Conservation (phyloP, 2,329 filamentous ascomycete genomes). For the Colletotrichum chlorophyti region DNA sequence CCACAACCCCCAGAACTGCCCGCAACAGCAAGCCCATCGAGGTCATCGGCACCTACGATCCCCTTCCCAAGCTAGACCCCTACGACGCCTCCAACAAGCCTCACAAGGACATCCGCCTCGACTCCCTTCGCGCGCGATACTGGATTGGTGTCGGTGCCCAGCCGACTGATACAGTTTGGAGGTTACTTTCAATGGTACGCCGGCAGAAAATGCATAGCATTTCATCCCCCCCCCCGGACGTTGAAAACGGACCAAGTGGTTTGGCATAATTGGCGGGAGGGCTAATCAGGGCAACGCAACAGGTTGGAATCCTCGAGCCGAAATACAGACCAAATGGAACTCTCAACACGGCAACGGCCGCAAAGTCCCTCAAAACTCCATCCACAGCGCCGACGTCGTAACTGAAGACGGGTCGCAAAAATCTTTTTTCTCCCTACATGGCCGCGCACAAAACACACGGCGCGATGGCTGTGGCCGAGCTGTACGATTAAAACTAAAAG, state of each 20-base stretch:
- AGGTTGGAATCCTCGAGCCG: conserved; percentile 50
- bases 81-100: conserved; percentile 69
- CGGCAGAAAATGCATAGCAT: too few relatives aligned
- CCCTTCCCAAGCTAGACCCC: conserved; percentile 67
- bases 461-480: background rate
- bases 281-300: background rate
- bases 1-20: conserved; percentile 67
- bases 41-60: conserved; percentile 84
- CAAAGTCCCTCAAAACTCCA: conserved; percentile 19
- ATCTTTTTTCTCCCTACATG: background rate
- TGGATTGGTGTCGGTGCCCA: conserved; percentile 98
- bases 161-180: conserved; percentile 88
- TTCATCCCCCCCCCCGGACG: background rate
- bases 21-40: conserved; percentile 89
- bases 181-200: conserved; percentile 82
- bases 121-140: conserved; percentile 82
- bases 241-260: too few relatives aligned
- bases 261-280: too few relatives aligned
- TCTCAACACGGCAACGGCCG: conserved; percentile 20
- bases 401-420: background rate
- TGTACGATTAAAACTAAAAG: background rate
- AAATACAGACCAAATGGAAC: conserved; percentile 35
- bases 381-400: background rate
- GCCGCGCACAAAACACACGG: too few relatives aligned
- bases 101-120: conserved; percentile 92